phyloP scores from a whole-genome alignment of 768 basidiomycete species.

The Trametes elegans region DNA sequence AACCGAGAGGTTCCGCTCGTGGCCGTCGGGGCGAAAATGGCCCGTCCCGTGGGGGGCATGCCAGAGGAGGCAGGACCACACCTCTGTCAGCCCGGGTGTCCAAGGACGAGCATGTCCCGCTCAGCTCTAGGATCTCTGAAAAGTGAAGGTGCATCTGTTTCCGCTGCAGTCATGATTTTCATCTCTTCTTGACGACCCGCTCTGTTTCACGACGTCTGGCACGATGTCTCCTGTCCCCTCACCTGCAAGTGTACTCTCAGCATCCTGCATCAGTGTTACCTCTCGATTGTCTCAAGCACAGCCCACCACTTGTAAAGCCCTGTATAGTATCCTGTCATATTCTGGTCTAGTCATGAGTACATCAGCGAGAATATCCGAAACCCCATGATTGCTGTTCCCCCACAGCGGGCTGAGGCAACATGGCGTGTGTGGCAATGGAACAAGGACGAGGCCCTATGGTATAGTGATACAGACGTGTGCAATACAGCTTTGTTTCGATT shows the following conservation, averaged over 20 bases:
- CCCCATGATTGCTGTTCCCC: not conserved
- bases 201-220: too few relatives aligned
- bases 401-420: too few relatives aligned
- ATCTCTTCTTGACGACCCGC: too few relatives aligned
- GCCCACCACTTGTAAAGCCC: not conserved
- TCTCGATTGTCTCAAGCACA: too few relatives aligned
- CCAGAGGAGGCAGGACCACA: not conserved
- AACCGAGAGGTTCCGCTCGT: not conserved
- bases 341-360: not conserved
- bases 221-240: too few relatives aligned
- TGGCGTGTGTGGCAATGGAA: not conserved
- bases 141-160: too few relatives aligned
- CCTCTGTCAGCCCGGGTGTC: not conserved
- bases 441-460: not conserved
- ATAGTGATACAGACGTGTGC: constrained; percentile 6
- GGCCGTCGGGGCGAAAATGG: not conserved
- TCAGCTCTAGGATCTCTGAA: too few relatives aligned
- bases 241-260: too few relatives aligned
- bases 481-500: not conserved
- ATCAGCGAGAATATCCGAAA: not conserved
- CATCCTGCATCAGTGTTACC: too few relatives aligned
- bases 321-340: not conserved
- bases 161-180: too few relatives aligned
- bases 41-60: not conserved
- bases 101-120: too few relatives aligned